A percentile compares a stretch with the other conserved stretches of the same genome.
Conservation (phyloP, 345 rosid species). For the Rhizophora mangle region DNA sequence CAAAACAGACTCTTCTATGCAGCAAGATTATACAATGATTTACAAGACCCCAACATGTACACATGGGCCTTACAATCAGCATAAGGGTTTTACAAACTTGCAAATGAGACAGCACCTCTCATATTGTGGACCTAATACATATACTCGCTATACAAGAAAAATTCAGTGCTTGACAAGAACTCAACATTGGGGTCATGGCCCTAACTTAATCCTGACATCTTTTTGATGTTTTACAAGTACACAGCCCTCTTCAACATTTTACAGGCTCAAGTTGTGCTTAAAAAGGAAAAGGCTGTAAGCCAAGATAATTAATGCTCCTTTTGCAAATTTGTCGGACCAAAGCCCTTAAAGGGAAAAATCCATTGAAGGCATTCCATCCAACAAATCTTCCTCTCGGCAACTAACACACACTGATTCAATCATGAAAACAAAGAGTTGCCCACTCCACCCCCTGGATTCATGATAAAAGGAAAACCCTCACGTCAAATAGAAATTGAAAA, state of each 20-base stretch:
- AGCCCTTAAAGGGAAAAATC: constrained; percentile 23
- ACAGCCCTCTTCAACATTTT: constrained; percentile 22
- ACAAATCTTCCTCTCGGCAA: constrained; percentile 39
- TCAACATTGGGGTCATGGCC: not conserved
- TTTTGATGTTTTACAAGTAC: constrained; percentile 17
- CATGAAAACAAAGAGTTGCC: constrained; percentile 41
- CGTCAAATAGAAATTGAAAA: constrained; percentile 47
- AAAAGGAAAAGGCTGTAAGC: constrained; percentile 13
- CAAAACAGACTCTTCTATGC: constrained; percentile 16
- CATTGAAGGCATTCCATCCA: constrained; percentile 40
- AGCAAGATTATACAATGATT: constrained; percentile 10
- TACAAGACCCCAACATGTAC: constrained; percentile 22
- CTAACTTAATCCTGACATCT: constrained; percentile 17
- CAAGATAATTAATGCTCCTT: constrained; percentile 24
- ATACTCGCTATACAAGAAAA: constrained; percentile 21
- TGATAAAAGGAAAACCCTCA: constrained; percentile 36
- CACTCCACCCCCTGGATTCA: constrained; percentile 50
- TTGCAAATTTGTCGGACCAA: constrained; percentile 40
- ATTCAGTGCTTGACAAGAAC: constrained; percentile 19
- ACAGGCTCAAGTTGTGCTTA: constrained; percentile 19
- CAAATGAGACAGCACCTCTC: constrained; percentile 18
- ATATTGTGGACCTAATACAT: constrained; percentile 28
- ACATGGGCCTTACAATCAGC: constrained; percentile 20
- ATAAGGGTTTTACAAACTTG: constrained; percentile 31
- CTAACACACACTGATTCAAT: constrained; percentile 33